phyloP scores from a whole-genome alignment of 345 rosid genomes.

The Populus pruinosa region DNA sequence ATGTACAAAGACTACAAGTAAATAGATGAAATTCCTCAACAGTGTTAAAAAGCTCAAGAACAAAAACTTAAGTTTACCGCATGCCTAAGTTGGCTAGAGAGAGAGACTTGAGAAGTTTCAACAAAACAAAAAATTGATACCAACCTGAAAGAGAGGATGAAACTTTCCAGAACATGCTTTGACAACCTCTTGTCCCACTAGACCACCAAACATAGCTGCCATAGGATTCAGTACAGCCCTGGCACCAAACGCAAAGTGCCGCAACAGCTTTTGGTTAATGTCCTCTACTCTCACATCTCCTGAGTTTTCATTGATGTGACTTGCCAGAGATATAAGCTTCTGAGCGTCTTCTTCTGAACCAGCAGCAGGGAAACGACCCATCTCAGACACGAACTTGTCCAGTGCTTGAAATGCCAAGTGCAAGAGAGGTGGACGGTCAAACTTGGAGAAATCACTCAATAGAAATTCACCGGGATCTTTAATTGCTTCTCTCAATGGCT shows the following conservation, averaged over 20 bases:
- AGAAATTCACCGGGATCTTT: conserved; percentile 95
- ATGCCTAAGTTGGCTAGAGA: neutral
- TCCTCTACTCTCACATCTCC: conserved; percentile 77
- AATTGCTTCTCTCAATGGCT: conserved; percentile 84
- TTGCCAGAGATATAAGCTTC: conserved; percentile 62
- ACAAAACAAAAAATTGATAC: conserved; percentile 2
- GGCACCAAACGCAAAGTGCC: conserved; percentile 89
- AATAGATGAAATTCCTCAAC: neutral
- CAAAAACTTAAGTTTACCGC: neutral
- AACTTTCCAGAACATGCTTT: conserved; percentile 99
- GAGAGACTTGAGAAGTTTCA: neutral
- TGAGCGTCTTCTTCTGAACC: conserved; percentile 93
- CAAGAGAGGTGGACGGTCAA: conserved; percentile 81
- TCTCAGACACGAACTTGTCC: conserved; percentile 64
- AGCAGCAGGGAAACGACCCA: conserved; percentile 76
- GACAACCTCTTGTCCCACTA: conserved; percentile 97
- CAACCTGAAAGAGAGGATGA: conserved; percentile 92
- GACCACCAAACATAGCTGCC: conserved; percentile 99
- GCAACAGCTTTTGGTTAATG: conserved; percentile 68
- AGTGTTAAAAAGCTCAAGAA: neutral
- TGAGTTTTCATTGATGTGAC: conserved; percentile 53
- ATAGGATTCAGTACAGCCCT: conserved; percentile 95
- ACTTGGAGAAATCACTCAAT: conserved; percentile 89
- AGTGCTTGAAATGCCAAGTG: conserved; percentile 95
- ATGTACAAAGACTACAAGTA: neutral